Evolutionary conservation across 306 rosid genomes (phyloP).

Genomic region (Trichosanthes truncata): DNA sequence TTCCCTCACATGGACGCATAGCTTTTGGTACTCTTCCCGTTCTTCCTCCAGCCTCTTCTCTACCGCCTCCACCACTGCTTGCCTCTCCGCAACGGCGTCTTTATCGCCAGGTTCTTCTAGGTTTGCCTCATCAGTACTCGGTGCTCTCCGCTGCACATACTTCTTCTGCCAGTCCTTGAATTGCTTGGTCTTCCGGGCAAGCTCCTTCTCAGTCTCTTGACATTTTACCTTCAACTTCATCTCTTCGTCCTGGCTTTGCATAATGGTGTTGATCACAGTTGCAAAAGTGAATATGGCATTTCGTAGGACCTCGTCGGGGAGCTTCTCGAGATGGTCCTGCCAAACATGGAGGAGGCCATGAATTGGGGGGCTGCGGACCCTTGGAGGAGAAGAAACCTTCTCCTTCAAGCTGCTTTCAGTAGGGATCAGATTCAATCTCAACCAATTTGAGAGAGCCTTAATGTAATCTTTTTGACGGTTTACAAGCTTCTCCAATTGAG

Average conservation of each 20-base stretch:
- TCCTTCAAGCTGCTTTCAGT: constrained; percentile 84
- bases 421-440: constrained; percentile 74
- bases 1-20: constrained; percentile 65
- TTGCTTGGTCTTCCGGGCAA: constrained; percentile 49
- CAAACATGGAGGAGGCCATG: constrained; percentile 56
- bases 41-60: constrained; percentile 64
- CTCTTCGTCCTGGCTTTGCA: constrained; percentile 57
- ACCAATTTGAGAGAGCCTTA: constrained; percentile 57
- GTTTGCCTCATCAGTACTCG: constrained; percentile 33
- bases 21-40: constrained; percentile 42
- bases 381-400: constrained; percentile 91
- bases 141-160: constrained; percentile 39
- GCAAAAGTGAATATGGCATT: constrained; percentile 57
- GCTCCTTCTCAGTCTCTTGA: constrained; percentile 69
- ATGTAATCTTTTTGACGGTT: constrained; percentile 61
- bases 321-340: constrained; percentile 70
- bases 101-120: constrained; percentile 26
- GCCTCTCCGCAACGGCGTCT: constrained; percentile 43
- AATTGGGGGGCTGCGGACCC: constrained; percentile 54
- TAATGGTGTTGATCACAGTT: constrained; percentile 49
- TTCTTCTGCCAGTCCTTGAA: constrained; percentile 76
- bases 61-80: constrained; percentile 39
- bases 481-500: constrained; percentile 54
- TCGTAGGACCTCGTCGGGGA: constrained; percentile 67
- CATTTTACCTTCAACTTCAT: constrained; percentile 48